Evolutionary conservation across 345 rosid species (phyloP).

Genomic region (Citrus maxima): DNA sequence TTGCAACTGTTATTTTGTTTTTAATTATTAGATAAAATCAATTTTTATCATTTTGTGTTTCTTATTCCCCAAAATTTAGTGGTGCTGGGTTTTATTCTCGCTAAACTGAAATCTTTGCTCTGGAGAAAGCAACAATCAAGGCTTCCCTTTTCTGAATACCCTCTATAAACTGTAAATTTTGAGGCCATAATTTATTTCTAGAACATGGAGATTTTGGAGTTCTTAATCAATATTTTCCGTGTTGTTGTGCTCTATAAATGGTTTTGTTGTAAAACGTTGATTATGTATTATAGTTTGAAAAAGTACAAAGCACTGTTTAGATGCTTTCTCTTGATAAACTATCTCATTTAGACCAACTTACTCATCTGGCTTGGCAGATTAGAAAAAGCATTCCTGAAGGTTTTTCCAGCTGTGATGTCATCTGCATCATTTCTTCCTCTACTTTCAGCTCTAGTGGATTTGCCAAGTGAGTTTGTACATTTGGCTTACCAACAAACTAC

Average conservation of each 20-base stretch:
- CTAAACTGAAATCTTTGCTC: not conserved
- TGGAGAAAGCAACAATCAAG: not conserved
- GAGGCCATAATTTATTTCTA: not conserved
- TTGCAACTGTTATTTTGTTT: not conserved
- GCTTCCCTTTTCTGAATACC: not conserved
- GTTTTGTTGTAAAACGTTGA: not conserved
- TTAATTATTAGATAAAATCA: not conserved
- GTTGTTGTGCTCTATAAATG: not conserved
- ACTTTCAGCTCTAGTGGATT: conserved; percentile 79
- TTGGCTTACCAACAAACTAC: not conserved
- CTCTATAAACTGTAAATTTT: not conserved
- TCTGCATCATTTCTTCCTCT: conserved; percentile 92
- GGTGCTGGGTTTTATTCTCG: not conserved
- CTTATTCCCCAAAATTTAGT: not conserved
- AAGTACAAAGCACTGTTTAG: not conserved
- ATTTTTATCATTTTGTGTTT: not conserved
- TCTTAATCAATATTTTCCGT: not conserved
- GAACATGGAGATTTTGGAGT: not conserved
- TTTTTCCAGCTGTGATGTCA: conserved; percentile 77
- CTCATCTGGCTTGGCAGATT: conserved; percentile 47
- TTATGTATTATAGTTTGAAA: not conserved
- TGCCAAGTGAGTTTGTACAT: conserved; percentile 65
- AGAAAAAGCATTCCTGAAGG: conserved; percentile 66
- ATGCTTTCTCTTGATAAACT: not conserved
- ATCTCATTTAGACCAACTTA: conserved; percentile 10